Conservation (phyloP, 2,329 filamentous ascomycete genomes). For the Escovopsis sp. region DNA sequence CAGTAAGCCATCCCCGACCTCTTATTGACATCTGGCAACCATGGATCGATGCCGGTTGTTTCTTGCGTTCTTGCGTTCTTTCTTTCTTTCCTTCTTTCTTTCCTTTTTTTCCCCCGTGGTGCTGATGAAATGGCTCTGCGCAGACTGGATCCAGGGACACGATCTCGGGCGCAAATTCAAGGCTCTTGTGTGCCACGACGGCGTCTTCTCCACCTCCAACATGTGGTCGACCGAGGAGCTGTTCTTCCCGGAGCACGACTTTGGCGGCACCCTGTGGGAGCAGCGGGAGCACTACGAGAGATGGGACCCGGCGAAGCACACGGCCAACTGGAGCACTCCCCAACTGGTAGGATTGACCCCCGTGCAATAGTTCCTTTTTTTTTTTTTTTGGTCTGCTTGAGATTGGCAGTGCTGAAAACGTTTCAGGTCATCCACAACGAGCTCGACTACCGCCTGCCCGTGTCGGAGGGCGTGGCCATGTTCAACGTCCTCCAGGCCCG, state of each 20-base stretch:
- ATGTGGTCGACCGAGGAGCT: slow-evolving; percentile 53
- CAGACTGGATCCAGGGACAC: slow-evolving; percentile 82
- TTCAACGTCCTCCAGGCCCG: slow-evolving; percentile 75
- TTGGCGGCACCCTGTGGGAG: slow-evolving; percentile 47
- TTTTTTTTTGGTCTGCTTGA: not conserved
- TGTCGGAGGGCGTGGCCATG: slow-evolving; percentile 69
- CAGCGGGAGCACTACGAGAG: slow-evolving; percentile 49
- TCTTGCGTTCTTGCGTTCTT: too few relatives aligned
- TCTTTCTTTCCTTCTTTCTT: too few relatives aligned
- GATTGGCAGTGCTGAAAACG: slow-evolving; percentile 4
- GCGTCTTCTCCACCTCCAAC: slow-evolving; percentile 59
- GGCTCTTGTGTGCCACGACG: slow-evolving; percentile 78
- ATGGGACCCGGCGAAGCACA: slow-evolving; percentile 53
- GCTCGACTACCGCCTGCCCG: slow-evolving; percentile 74
- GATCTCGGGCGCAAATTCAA: slow-evolving; percentile 71
- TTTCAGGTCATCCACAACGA: slow-evolving; percentile 62
- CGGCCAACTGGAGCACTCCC: slow-evolving; percentile 68
- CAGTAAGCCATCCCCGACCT: slow-evolving; percentile 27
- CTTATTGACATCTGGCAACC: not conserved
- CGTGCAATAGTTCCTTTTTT: not conserved
- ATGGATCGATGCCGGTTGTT: too few relatives aligned
- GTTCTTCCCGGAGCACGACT: slow-evolving; percentile 57
- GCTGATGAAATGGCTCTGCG: slow-evolving; percentile 13
- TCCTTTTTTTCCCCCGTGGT: too few relatives aligned
- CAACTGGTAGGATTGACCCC: slow-evolving; percentile 45